Evolutionary conservation across 257 asterid species (phyloP).

Genomic region (Dorcoceras hygrometricum): DNA sequence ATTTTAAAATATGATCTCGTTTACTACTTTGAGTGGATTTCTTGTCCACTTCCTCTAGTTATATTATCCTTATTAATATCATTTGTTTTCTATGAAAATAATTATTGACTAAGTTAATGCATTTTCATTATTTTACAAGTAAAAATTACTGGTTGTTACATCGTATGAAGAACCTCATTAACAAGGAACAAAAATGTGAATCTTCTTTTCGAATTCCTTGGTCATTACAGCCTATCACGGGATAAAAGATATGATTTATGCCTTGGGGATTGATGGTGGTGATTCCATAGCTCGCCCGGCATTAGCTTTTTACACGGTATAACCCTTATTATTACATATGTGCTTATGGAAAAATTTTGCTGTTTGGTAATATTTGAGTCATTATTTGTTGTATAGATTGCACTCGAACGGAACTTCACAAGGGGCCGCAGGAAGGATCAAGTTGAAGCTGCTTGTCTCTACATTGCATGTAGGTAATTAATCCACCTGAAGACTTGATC

Average conservation of each 20-base stretch:
- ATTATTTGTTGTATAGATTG: conserved; percentile 47
- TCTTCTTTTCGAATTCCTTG: conserved; percentile 10
- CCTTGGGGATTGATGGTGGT: conserved; percentile 65
- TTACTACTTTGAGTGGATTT: too few relatives aligned
- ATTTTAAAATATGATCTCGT: not conserved
- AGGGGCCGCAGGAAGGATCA: conserved; percentile 87
- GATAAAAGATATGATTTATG: conserved; percentile 37
- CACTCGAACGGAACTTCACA: conserved; percentile 67
- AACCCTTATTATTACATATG: conserved; percentile 16
- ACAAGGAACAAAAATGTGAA: not conserved
- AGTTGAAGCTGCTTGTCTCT: conserved; percentile 87
- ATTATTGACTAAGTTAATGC: conserved; percentile 7
- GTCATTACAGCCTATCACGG: conserved; percentile 49
- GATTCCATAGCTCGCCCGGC: conserved; percentile 52
- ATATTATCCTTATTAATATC: too few relatives aligned
- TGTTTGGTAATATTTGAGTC: conserved; percentile 11
- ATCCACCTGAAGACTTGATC: conserved; percentile 7
- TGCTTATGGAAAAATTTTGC: conserved; percentile 8
- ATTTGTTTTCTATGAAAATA: too few relatives aligned
- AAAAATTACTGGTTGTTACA: not conserved
- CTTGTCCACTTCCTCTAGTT: too few relatives aligned
- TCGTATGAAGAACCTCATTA: not conserved
- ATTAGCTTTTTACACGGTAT: conserved; percentile 46
- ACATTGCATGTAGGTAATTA: conserved; percentile 71
- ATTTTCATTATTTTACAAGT: not conserved